A percentile compares a stretch with the other conserved stretches of the same genome.
phyloP scores from a whole-genome alignment of 2,329 filamentous ascomycete species.

The Capronia coronata region DNA sequence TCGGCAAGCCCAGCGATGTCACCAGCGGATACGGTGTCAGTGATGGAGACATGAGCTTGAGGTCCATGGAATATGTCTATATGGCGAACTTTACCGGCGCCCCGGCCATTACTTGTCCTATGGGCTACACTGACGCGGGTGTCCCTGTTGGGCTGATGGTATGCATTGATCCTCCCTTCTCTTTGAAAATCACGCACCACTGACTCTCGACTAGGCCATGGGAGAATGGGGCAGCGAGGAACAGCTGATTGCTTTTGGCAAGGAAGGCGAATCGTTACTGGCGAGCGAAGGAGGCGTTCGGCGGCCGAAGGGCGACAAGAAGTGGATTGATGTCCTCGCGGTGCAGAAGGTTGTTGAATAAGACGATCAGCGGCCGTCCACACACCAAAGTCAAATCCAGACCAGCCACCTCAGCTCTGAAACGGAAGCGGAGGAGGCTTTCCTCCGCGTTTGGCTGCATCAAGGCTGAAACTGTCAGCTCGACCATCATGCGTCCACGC shows the following conservation, averaged over 20 bases:
- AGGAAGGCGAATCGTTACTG: slow-evolving; percentile 33
- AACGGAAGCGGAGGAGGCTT: too few species aligned
- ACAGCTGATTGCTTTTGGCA: slow-evolving; percentile 44
- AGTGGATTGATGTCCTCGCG: slow-evolving; percentile 45
- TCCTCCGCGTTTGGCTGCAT: too few species aligned
- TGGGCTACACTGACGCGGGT: slow-evolving; percentile 54
- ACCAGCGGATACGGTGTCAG: slow-evolving; percentile 53
- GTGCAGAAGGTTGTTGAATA: slow-evolving; percentile 19
- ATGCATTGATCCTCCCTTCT: neutral
- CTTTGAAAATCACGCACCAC: neutral
- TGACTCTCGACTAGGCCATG: slow-evolving; percentile 34
- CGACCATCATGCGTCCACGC: too few species aligned
- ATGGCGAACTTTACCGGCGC: slow-evolving; percentile 75
- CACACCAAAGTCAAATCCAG: too few species aligned
- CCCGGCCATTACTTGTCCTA: slow-evolving; percentile 67
- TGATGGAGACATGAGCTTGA: slow-evolving; percentile 66
- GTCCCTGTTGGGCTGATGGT: slow-evolving; percentile 51
- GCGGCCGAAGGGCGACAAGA: slow-evolving; percentile 32
- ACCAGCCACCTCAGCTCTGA: too few species aligned
- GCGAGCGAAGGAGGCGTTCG: slow-evolving; percentile 40
- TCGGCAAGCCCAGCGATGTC: slow-evolving; percentile 57
- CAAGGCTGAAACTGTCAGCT: too few species aligned
- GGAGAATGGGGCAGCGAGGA: slow-evolving; percentile 52
- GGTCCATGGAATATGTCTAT: slow-evolving; percentile 80
- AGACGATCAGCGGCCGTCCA: neutral